Conservation (phyloP, 352 stramenopile genomes). For the Pythium biforme region DNA sequence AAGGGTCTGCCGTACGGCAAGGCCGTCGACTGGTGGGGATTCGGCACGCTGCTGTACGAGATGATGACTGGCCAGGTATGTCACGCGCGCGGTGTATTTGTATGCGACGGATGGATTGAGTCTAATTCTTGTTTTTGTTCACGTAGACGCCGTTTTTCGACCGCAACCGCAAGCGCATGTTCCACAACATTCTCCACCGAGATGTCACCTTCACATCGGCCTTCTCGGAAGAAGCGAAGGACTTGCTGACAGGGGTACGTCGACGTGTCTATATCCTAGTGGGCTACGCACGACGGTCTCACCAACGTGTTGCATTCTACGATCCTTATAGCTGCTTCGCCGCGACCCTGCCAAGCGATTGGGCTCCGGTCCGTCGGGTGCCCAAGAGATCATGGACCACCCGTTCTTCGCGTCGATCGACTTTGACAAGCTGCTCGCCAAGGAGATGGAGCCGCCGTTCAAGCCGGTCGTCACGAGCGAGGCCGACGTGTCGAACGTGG, state of each 20-base stretch:
- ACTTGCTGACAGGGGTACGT: conserved; percentile 65
- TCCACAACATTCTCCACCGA: conserved; percentile 91
- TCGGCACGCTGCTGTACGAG: conserved; percentile 93
- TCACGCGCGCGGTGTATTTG: not conserved
- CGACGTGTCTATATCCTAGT: conserved; percentile 14
- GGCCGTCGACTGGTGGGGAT: conserved; percentile 93
- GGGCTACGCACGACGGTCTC: too few species aligned
- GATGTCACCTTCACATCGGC: conserved; percentile 84
- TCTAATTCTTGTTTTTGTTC: not conserved
- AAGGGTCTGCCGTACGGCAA: conserved; percentile 89
- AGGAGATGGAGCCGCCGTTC: conserved; percentile 84
- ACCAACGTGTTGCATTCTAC: too few species aligned
- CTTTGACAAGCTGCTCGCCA: conserved; percentile 77
- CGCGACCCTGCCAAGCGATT: conserved; percentile 83
- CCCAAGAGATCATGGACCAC: conserved; percentile 89
- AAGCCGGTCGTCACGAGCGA: conserved; percentile 86
- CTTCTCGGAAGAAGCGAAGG: conserved; percentile 88
- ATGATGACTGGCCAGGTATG: conserved; percentile 89
- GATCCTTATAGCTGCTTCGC: conserved; percentile 55
- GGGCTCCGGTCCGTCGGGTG: conserved; percentile 75
- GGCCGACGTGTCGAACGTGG: conserved; percentile 83
- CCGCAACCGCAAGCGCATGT: conserved; percentile 94
- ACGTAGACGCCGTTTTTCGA: conserved; percentile 92
- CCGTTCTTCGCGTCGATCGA: conserved; percentile 88
- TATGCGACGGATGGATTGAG: not conserved